These are phyloP conservation scores for Raffaelea arxii DNA, from an alignment of 2,329 filamentous ascomycete genomes.

Conservation along the genomic window DNA sequence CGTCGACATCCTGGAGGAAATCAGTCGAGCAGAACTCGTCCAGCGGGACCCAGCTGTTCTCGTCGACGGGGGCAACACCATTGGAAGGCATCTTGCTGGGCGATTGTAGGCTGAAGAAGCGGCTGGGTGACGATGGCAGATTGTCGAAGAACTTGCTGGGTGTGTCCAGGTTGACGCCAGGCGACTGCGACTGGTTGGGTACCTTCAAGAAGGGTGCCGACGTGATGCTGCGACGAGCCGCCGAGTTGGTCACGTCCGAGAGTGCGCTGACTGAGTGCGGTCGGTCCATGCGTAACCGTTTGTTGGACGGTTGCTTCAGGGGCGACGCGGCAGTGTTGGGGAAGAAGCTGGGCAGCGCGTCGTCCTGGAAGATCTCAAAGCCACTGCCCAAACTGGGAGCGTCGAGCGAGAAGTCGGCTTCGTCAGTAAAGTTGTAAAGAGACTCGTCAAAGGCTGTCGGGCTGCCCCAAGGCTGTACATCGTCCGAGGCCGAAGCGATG, in stretches of 20 bases:
- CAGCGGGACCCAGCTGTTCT: constrained; percentile 31
- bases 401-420: constrained; percentile 36
- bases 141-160: constrained; percentile 48
- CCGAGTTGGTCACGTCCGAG: constrained; percentile 47
- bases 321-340: constrained; percentile 52
- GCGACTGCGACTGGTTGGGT: constrained; percentile 27
- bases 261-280: constrained; percentile 53
- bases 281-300: constrained; percentile 53
- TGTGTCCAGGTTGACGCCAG: constrained; percentile 34
- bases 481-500: constrained; percentile 21
- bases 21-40: constrained; percentile 46
- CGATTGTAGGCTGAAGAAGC: constrained; percentile 31
- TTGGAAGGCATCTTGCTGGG: constrained; percentile 22
- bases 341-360: constrained; percentile 29
- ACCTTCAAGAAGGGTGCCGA: constrained; percentile 42
- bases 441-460: constrained; percentile 57
- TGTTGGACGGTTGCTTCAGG: constrained; percentile 47
- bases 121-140: constrained; percentile 48
- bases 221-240: constrained; percentile 39
- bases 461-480: constrained; percentile 46
- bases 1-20: constrained; percentile 49
- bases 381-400: constrained; percentile 37
- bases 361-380: constrained; percentile 48
- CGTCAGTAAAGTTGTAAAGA: constrained; percentile 35
- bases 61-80: constrained; percentile 22